These are phyloP conservation scores for Colletotrichum tropicale DNA, from an alignment of 2,329 filamentous ascomycete species.

Conservation along the genomic window DNA sequence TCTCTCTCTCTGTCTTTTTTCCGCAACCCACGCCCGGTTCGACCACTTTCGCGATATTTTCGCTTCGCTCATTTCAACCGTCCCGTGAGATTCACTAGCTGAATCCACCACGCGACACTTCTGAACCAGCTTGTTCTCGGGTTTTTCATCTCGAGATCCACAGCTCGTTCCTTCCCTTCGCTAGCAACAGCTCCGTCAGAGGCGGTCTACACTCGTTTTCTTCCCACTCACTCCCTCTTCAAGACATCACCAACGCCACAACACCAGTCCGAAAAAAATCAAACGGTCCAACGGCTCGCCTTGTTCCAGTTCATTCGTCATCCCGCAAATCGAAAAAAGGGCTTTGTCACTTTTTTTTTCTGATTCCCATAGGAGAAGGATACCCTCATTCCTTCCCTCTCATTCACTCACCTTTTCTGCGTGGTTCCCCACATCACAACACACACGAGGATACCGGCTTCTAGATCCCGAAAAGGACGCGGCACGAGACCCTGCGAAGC, in stretches of 20 bases:
- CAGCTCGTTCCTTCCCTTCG: conserved; percentile 12
- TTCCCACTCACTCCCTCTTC: background rate
- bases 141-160: background rate
- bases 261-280: background rate
- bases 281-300: background rate
- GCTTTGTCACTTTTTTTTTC: background rate
- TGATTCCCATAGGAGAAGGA: background rate
- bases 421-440: background rate
- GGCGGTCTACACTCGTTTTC: conserved; percentile 14
- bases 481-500: conserved; percentile 15
- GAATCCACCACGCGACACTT: background rate
- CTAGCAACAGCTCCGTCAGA: background rate
- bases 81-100: conserved; percentile 5
- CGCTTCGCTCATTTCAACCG: background rate
- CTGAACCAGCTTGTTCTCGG: background rate
- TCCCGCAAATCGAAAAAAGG: background rate
- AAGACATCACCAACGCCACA: background rate
- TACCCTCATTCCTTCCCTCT: background rate
- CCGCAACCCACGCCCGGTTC: background rate
- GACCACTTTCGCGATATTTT: background rate
- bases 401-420: background rate
- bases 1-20: background rate
- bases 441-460: background rate
- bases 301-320: conserved; percentile 10
- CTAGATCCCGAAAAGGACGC: conserved; percentile 16